Percentiles rank a stretch among this genome's conserved stretches.
These are phyloP conservation scores for Diplodia mutila DNA, from an alignment of 2,329 filamentous ascomycete genomes.

Conservation along the genomic window DNA sequence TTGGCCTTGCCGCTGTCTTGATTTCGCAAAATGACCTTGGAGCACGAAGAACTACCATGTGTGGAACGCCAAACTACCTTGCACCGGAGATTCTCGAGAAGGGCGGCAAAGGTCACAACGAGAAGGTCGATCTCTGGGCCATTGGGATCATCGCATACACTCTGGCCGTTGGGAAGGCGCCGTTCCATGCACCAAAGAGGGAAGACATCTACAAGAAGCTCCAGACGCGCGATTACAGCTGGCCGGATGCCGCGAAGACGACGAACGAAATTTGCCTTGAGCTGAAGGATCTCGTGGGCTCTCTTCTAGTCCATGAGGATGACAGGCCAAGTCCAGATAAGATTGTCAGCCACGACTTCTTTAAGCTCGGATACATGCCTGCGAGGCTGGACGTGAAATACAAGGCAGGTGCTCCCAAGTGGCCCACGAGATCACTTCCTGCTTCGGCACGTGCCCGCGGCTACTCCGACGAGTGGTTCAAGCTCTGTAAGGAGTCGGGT, in stretches of 20 bases:
- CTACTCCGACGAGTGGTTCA: constrained; percentile 56
- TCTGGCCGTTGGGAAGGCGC: constrained; percentile 93
- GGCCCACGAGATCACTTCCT: constrained; percentile 42
- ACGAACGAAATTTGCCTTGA: constrained; percentile 74
- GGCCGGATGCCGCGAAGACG: constrained; percentile 69
- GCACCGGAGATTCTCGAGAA: constrained; percentile 95
- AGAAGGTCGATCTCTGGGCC: constrained; percentile 98
- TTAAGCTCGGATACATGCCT: constrained; percentile 76
- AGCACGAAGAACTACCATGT: constrained; percentile 87
- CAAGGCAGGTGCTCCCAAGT: constrained; percentile 51
- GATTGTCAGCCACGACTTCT: constrained; percentile 80
- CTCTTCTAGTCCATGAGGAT: constrained; percentile 75
- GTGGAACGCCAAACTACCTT: constrained; percentile 97
- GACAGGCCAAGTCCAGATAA: constrained; percentile 73
- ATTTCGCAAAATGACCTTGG: constrained; percentile 90
- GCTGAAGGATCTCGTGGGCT: constrained; percentile 76
- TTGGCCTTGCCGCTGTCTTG: constrained; percentile 88
- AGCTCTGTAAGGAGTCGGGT: constrained; percentile 54
- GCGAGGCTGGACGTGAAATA: constrained; percentile 51
- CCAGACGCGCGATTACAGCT: constrained; percentile 75
- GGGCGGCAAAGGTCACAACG: constrained; percentile 90
- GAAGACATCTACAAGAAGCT: constrained; percentile 79
- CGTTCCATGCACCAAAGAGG: constrained; percentile 89
- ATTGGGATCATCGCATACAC: constrained; percentile 98
- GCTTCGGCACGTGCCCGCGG: constrained; percentile 37